A percentile compares a stretch with the other conserved stretches of the same genome.
These are phyloP conservation scores for Cutaneotrichosporon sp. DNA, from an alignment of 1,284 basidiomycete genomes.

Conservation along the genomic window DNA sequence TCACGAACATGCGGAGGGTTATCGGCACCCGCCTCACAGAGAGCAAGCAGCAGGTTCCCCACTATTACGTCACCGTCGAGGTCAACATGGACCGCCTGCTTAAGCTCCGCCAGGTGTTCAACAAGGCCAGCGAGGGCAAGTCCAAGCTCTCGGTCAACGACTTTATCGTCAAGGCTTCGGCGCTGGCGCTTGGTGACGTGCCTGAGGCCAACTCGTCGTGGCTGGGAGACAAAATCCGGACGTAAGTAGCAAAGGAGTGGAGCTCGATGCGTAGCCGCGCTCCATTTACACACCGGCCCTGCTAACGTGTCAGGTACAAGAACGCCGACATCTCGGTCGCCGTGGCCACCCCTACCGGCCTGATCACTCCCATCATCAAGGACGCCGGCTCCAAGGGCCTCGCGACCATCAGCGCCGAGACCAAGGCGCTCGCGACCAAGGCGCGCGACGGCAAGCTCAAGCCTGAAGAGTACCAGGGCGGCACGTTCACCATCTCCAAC, in stretches of 20 bases:
- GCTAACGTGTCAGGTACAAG: conserved; percentile 67
- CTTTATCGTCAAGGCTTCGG: conserved; percentile 94
- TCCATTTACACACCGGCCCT: background rate
- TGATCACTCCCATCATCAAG: conserved; percentile 97
- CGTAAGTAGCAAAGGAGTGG: conserved; percentile 60
- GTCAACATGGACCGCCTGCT: conserved; percentile 91
- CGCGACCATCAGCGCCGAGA: conserved; percentile 84
- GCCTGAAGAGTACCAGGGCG: conserved; percentile 97
- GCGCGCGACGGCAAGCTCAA: conserved; percentile 95
- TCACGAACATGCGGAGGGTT: conserved; percentile 89
- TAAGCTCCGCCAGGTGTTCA: conserved; percentile 94
- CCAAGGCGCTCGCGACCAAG: conserved; percentile 89
- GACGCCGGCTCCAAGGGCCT: conserved; percentile 90
- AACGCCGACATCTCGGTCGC: conserved; percentile 96
- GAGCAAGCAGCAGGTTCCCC: conserved; percentile 91
- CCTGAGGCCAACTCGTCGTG: conserved; percentile 98
- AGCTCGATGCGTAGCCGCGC: too few relatives aligned
- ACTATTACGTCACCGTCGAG: conserved; percentile 95
- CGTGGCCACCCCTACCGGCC: conserved; percentile 90
- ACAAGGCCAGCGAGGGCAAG: conserved; percentile 71
- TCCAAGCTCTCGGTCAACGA: conserved; percentile 97
- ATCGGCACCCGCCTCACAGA: conserved; percentile 89
- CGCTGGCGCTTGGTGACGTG: conserved; percentile 87
- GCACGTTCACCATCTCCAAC: conserved; percentile 98
- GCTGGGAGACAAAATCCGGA: conserved; percentile 92